Evolutionary conservation across 2,329 filamentous ascomycete genomes (phyloP).

Genomic region (Bipolaris zeicola): DNA sequence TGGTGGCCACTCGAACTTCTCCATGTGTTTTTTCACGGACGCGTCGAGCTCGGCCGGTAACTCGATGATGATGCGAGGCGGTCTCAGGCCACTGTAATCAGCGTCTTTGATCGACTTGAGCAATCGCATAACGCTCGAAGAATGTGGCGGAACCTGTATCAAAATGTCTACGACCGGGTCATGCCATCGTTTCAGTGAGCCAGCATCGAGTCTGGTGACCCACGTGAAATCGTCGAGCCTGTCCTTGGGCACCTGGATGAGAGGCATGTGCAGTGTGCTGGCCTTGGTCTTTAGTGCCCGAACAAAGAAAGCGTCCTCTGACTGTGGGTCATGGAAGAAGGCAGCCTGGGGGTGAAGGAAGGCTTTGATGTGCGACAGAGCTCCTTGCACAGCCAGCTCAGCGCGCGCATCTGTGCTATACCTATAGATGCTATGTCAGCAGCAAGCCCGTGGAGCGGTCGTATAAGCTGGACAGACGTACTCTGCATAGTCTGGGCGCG

Average conservation of each 20-base stretch:
- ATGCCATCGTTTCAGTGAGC: conserved; percentile 77
- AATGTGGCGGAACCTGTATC: conserved; percentile 73
- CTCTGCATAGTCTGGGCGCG: conserved; percentile 72
- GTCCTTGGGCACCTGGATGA: conserved; percentile 75
- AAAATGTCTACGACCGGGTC: conserved; percentile 79
- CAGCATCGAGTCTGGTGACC: conserved; percentile 77
- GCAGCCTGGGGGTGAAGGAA: conserved; percentile 80
- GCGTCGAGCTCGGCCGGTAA: conserved; percentile 73
- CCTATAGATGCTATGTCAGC: neutral
- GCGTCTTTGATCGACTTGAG: conserved; percentile 75
- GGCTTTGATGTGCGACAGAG: conserved; percentile 71
- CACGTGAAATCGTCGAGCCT: conserved; percentile 70
- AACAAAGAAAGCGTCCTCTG: conserved; percentile 73
- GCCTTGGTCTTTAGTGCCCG: conserved; percentile 64
- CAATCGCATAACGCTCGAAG: conserved; percentile 78
- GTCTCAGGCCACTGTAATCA: conserved; percentile 72
- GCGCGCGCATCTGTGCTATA: conserved; percentile 73
- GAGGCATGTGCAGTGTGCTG: conserved; percentile 58
- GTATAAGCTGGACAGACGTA: conserved; percentile 26
- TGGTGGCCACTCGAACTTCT: conserved; percentile 69
- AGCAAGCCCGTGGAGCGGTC: neutral
- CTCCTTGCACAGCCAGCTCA: conserved; percentile 66
- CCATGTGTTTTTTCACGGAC: conserved; percentile 66
- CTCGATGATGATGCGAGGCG: conserved; percentile 82
- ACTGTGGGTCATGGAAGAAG: conserved; percentile 69